Percentiles rank a stretch among this genome's conserved stretches.
These are phyloP conservation scores for Cyclotella cryptica DNA, from an alignment of 108 stramenopile species.

Conservation along the genomic window DNA sequence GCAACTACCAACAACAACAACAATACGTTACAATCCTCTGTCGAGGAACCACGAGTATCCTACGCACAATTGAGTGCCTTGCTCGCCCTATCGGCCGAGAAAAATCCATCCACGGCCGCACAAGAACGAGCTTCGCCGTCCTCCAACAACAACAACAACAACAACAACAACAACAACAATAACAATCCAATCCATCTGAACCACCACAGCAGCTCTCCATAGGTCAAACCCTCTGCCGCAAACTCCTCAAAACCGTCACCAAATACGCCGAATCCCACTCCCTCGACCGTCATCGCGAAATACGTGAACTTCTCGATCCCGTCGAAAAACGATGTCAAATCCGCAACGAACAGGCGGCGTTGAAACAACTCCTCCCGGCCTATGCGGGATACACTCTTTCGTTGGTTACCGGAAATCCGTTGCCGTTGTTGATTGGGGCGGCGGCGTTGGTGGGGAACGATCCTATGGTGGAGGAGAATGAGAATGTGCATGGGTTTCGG, in stretches of 20 bases:
- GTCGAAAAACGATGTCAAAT: constrained; percentile 44
- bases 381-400: constrained; percentile 50
- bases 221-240: constrained; percentile 52
- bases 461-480: constrained; percentile 45
- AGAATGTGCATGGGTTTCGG: constrained; percentile 38
- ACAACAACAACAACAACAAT: constrained; percentile 14
- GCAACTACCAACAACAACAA: neutral
- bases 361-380: constrained; percentile 41
- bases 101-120: constrained; percentile 44
- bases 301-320: constrained; percentile 53
- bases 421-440: constrained; percentile 57
- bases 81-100: constrained; percentile 60
- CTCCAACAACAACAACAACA: constrained; percentile 15
- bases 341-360: constrained; percentile 42
- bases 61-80: constrained; percentile 70
- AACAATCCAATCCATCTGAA: neutral
- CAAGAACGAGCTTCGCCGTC: constrained; percentile 1
- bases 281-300: constrained; percentile 60
- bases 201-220: constrained; percentile 14
- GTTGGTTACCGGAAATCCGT: constrained; percentile 53
- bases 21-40: neutral
- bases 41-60: constrained; percentile 51
- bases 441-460: constrained; percentile 29
- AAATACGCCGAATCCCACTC: constrained; percentile 48
- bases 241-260: constrained; percentile 55